These are phyloP conservation scores for Raphanus hybrid DNA, from an alignment of 441 rosid genomes.

Conservation along the genomic window DNA sequence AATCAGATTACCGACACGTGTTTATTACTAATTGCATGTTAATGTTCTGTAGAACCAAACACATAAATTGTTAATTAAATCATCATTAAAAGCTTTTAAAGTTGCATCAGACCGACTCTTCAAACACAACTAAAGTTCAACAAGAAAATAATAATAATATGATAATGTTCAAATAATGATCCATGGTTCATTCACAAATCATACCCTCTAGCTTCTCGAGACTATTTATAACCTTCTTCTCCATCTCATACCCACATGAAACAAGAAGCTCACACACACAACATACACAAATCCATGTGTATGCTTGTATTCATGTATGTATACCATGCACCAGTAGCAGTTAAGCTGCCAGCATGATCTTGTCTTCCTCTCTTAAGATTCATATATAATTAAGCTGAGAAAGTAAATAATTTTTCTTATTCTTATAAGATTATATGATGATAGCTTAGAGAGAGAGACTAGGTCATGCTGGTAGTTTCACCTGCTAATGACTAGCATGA, in stretches of 20 bases:
- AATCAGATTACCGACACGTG: slow-evolving; percentile 13
- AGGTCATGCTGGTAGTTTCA: slow-evolving; percentile 41
- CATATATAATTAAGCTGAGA: background rate
- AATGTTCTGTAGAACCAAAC: slow-evolving; percentile 16
- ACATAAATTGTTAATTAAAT: background rate
- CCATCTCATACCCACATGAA: slow-evolving; percentile 19
- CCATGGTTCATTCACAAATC: slow-evolving; percentile 32
- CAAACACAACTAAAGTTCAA: slow-evolving; percentile 2
- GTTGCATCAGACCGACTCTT: slow-evolving; percentile 2
- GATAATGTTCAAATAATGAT: slow-evolving; percentile 26
- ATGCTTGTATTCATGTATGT: background rate
- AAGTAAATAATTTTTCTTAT: background rate
- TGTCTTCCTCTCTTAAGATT: slow-evolving; percentile 35
- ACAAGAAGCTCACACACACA: slow-evolving; percentile 19
- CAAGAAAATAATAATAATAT: background rate
- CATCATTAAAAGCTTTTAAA: slow-evolving; percentile 7
- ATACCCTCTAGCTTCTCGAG: slow-evolving; percentile 3
- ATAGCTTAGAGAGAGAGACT: slow-evolving; percentile 28
- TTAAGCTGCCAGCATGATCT: slow-evolving; percentile 49
- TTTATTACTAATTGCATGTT: slow-evolving; percentile 7
- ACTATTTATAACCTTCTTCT: slow-evolving; percentile 17
- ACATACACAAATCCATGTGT: background rate
- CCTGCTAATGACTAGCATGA: slow-evolving; percentile 42
- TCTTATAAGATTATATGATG: slow-evolving; percentile 4
- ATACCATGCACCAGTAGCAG: slow-evolving; percentile 42